phyloP scores from a whole-genome alignment of 2,329 filamentous ascomycete species.

The Arthrobotrys sphaeroides region DNA sequence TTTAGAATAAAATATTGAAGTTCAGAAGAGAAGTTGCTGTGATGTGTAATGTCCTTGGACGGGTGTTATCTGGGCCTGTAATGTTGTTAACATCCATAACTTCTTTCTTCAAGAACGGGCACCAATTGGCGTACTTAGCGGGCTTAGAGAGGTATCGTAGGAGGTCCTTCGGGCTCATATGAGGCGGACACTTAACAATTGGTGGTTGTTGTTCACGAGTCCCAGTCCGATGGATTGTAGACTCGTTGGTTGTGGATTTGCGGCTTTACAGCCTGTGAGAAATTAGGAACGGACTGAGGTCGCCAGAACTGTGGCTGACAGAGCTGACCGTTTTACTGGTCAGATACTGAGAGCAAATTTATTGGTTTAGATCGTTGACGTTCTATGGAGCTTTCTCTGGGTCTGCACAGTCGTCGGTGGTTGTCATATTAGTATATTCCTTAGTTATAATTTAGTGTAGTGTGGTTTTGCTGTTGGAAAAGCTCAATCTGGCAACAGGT shows the following conservation, averaged over 20 bases:
- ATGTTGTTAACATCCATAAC: constrained; percentile 27
- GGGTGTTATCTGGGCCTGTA: constrained; percentile 72
- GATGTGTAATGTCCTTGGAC: constrained; percentile 53
- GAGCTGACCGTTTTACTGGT: constrained; percentile 48
- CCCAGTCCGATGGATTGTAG: constrained; percentile 42
- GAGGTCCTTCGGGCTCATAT: constrained; percentile 91
- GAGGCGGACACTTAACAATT: constrained; percentile 63
- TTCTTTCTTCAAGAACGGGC: neutral
- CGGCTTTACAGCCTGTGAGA: constrained; percentile 40
- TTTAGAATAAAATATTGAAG: constrained; percentile 66
- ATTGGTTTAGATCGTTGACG: constrained; percentile 7
- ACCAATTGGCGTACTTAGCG: constrained; percentile 75
- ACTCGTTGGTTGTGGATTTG: constrained; percentile 29
- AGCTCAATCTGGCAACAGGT: constrained; percentile 30
- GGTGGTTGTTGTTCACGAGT: constrained; percentile 28
- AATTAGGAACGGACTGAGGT: constrained; percentile 18
- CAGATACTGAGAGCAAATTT: constrained; percentile 26
- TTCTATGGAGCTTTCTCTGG: constrained; percentile 8
- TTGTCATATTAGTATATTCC: neutral
- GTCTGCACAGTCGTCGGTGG: neutral
- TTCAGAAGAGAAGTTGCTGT: constrained; percentile 58
- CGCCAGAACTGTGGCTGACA: constrained; percentile 51
- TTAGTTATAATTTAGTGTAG: neutral
- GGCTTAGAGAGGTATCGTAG: constrained; percentile 94
- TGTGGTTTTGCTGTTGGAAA: constrained; percentile 19